Evolutionary conservation across 352 stramenopile species (phyloP).

Genomic region (Thraustochytrium striatum): DNA sequence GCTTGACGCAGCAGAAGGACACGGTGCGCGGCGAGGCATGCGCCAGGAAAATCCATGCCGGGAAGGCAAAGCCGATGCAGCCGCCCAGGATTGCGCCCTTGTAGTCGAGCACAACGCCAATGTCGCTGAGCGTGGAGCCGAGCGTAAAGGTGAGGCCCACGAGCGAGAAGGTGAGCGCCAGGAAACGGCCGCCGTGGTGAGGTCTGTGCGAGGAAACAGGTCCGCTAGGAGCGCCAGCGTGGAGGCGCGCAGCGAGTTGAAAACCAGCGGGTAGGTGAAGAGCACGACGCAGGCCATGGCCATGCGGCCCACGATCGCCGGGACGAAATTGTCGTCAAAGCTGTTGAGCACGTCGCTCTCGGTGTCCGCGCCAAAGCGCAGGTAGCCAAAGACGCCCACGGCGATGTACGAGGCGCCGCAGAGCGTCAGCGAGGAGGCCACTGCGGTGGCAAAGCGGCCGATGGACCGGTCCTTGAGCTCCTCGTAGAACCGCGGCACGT

Average conservation of each 20-base stretch:
- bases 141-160: conserved; percentile 35
- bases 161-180: conserved; percentile 19
- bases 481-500: conserved; percentile 71
- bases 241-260: conserved; percentile 43
- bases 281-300: conserved; percentile 42
- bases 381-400: conserved; percentile 59
- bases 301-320: background rate
- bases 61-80: conserved; percentile 47
- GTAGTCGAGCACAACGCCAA: conserved; percentile 49
- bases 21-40: background rate
- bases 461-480: conserved; percentile 69
- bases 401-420: conserved; percentile 59
- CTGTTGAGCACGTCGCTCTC: conserved; percentile 61
- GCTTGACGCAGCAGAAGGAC: conserved; percentile 5
- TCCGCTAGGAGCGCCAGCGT: conserved; percentile 8
- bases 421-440: conserved; percentile 60
- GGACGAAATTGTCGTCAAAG: conserved; percentile 46
- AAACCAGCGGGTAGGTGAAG: conserved; percentile 47
- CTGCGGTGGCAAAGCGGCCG: conserved; percentile 59
- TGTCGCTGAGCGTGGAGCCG: conserved; percentile 7
- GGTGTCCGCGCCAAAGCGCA: conserved; percentile 59
- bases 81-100: conserved; percentile 48
- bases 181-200: background rate
- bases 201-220: background rate
- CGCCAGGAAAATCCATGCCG: conserved; percentile 43